Percentiles rank a stretch among this genome's conserved stretches.
These are phyloP conservation scores for Pseudocercospora cruenta DNA, from an alignment of 2,329 filamentous ascomycete species.

Conservation along the genomic window DNA sequence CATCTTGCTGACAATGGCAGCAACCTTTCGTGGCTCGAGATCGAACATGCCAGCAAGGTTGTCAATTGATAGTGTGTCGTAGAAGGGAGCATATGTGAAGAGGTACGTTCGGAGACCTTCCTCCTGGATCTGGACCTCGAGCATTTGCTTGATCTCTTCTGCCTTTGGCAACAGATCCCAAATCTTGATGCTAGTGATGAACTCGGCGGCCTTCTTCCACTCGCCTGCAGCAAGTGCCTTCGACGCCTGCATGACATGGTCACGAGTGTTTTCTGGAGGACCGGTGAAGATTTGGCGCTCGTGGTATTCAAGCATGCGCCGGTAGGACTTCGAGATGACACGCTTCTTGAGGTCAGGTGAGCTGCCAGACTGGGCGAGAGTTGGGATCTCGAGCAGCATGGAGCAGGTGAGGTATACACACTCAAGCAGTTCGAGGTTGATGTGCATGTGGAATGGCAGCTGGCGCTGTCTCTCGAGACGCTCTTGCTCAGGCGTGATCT, in stretches of 20 bases:
- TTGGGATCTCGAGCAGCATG: slow-evolving; percentile 97
- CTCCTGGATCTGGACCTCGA: slow-evolving; percentile 97
- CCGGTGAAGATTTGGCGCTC: slow-evolving; percentile 99
- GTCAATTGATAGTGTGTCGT: slow-evolving; percentile 88
- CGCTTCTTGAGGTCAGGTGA: slow-evolving; percentile 97
- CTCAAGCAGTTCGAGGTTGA: slow-evolving; percentile 97
- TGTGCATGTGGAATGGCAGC: slow-evolving; percentile 99
- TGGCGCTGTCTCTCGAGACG: slow-evolving; percentile 95
- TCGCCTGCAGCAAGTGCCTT: slow-evolving; percentile 95
- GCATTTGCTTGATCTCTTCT: slow-evolving; percentile 94
- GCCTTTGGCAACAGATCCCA: slow-evolving; percentile 96
- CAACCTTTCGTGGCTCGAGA: slow-evolving; percentile 84
- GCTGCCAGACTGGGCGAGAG: slow-evolving; percentile 94
- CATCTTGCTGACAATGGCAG: slow-evolving; percentile 98
- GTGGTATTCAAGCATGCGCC: slow-evolving; percentile 98
- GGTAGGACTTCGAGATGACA: slow-evolving; percentile 98
- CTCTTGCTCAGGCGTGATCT: slow-evolving; percentile 97
- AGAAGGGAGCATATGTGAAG: slow-evolving; percentile 99
- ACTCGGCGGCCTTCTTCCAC: slow-evolving; percentile 94
- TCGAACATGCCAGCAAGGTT: slow-evolving; percentile 95
- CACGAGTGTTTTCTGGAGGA: slow-evolving; percentile 96
- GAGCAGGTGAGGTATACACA: slow-evolving; percentile 98
- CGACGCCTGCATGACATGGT: slow-evolving; percentile 98
- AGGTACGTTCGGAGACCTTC: slow-evolving; percentile 97
- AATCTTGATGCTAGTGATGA: slow-evolving; percentile 98